Evolutionary conservation across 2,329 filamentous ascomycete species (phyloP).

Genomic region (Alternaria postmessia): DNA sequence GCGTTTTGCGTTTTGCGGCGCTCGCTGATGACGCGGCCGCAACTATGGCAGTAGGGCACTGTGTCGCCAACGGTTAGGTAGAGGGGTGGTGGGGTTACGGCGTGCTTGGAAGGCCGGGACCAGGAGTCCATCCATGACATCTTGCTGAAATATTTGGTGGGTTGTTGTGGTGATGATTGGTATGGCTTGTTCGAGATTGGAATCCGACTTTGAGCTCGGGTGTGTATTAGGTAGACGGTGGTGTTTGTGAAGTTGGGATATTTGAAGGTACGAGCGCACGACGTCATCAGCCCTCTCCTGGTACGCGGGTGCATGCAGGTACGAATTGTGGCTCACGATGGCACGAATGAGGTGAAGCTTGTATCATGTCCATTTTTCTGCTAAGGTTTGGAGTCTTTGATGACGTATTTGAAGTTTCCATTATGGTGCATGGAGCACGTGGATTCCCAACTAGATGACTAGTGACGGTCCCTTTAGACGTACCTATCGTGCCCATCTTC

Average conservation of each 20-base stretch:
- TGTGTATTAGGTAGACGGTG: conserved; percentile 3
- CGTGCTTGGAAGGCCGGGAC: conserved; percentile 54
- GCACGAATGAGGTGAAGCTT: neutral
- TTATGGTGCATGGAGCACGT: conserved; percentile 9
- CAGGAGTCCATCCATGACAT: conserved; percentile 62
- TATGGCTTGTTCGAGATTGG: neutral
- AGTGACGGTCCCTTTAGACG: too few relatives aligned
- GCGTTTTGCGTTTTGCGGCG: conserved; percentile 43
- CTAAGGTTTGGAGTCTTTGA: neutral
- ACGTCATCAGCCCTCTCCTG: conserved; percentile 34
- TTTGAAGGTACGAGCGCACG: conserved; percentile 25
- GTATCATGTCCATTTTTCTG: neutral
- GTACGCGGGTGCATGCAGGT: conserved; percentile 8
- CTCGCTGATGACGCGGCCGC: conserved; percentile 63
- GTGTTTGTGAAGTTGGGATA: conserved; percentile 7
- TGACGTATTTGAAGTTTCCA: conserved; percentile 13
- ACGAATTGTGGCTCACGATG: neutral
- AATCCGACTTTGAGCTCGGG: neutral
- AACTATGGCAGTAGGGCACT: conserved; percentile 65
- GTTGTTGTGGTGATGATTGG: neutral
- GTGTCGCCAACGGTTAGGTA: conserved; percentile 61
- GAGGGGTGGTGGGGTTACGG: conserved; percentile 60
- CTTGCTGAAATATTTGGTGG: conserved; percentile 21
- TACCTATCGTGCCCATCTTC: neutral
- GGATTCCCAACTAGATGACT: too few relatives aligned